phyloP scores from a whole-genome alignment of 192 early-diverging fungal genomes.

The Coemansia sp. region DNA sequence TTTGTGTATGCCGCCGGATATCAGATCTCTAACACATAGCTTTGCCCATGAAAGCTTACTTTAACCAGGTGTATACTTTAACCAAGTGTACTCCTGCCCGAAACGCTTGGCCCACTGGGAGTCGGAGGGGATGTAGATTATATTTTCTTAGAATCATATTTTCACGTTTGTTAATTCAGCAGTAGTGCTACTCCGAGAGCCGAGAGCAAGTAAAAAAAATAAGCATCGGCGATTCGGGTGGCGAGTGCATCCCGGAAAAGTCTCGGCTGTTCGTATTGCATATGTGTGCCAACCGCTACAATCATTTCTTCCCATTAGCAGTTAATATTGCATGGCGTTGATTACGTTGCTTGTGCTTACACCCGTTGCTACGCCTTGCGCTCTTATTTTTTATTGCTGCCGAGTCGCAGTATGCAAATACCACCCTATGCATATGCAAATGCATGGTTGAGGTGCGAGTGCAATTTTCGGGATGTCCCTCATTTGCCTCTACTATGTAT shows the following conservation, averaged over 20 bases:
- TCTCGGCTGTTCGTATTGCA: constrained; percentile 2
- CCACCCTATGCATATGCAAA: constrained; percentile 16
- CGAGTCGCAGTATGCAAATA: constrained; percentile 13
- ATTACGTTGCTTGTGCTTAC: background rate
- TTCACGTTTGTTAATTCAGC: background rate
- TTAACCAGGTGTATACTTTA: no score
- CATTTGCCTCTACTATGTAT: background rate
- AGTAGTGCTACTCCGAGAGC: background rate
- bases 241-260: constrained; percentile 11
- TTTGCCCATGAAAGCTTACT: no score
- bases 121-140: no score
- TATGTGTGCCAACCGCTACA: background rate
- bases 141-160: no score
- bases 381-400: background rate
- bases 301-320: background rate
- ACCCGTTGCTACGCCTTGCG: background rate
- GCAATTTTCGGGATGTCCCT: constrained; percentile 5
- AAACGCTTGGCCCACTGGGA: no score
- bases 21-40: no score
- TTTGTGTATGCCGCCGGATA: no score
- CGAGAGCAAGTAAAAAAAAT: background rate
- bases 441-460: constrained; percentile 13
- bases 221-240: constrained; percentile 6
- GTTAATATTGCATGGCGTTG: background rate
- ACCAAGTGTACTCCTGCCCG: no score